Evolutionary conservation across 2,329 filamentous ascomycete species (phyloP).

Genomic region (Cordyceps pruinosa): DNA sequence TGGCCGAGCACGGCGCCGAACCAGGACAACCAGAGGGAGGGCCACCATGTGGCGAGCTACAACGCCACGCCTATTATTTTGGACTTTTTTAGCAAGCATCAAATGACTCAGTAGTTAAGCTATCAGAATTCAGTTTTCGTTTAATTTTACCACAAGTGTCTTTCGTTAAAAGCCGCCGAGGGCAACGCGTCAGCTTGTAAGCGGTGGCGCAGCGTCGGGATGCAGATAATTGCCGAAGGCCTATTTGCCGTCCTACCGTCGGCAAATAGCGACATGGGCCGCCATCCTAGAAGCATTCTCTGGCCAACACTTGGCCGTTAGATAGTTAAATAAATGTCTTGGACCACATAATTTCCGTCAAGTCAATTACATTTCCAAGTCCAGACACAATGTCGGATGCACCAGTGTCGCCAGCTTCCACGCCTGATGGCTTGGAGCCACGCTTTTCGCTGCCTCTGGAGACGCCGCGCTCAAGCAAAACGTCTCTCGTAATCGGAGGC

Average conservation of each 20-base stretch:
- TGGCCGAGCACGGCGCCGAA: slow-evolving; percentile 33
- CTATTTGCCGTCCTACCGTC: background rate
- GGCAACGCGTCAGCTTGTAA: background rate
- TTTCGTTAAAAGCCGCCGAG: background rate
- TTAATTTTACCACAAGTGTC: too few relatives aligned
- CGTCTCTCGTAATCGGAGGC: background rate
- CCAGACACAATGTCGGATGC: background rate
- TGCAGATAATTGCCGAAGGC: background rate
- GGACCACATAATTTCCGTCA: too few relatives aligned
- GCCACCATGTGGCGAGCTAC: slow-evolving; percentile 24
- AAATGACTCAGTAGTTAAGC: background rate
- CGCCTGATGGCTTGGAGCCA: slow-evolving; percentile 2
- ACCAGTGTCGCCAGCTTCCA: background rate
- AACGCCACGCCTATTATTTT: slow-evolving; percentile 33
- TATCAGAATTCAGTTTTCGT: background rate
- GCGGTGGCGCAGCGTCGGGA: background rate
- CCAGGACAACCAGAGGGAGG: slow-evolving; percentile 24
- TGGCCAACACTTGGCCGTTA: too few relatives aligned
- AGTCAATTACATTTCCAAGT: too few relatives aligned
- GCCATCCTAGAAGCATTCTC: background rate
- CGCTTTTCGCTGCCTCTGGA: slow-evolving; percentile 1
- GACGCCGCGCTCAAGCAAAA: slow-evolving; percentile 7
- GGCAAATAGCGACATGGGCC: background rate
- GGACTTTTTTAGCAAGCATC: slow-evolving; percentile 27
- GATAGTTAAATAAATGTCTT: too few relatives aligned